These are phyloP conservation scores for Tephrocybe sp. DNA, from an alignment of 768 basidiomycete species.

Conservation along the genomic window DNA sequence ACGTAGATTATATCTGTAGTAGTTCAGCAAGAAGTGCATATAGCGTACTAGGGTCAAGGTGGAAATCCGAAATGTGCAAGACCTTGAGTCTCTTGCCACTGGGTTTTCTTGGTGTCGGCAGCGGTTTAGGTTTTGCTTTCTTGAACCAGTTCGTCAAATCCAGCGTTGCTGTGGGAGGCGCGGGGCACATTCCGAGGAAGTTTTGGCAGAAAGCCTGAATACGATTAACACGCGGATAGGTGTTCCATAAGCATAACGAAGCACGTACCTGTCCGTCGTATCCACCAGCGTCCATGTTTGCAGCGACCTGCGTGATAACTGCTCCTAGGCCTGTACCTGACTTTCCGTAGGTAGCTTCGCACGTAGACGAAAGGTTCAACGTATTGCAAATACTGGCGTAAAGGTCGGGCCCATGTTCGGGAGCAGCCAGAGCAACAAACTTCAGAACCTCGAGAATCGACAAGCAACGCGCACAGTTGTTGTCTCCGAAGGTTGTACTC, in stretches of 20 bases:
- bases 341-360: slow-evolving; percentile 46
- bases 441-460: slow-evolving; percentile 63
- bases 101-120: slow-evolving; percentile 55
- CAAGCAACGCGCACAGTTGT: slow-evolving; percentile 59
- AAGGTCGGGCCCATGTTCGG: slow-evolving; percentile 57
- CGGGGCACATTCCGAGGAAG: slow-evolving; percentile 55
- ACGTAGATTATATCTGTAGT: not conserved
- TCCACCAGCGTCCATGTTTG: slow-evolving; percentile 69
- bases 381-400: slow-evolving; percentile 59
- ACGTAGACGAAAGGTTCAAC: slow-evolving; percentile 53
- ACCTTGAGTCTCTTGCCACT: slow-evolving; percentile 71
- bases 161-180: slow-evolving; percentile 57
- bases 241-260: slow-evolving; percentile 1
- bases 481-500: slow-evolving; percentile 52
- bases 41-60: slow-evolving; percentile 66
- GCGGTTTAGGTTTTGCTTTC: slow-evolving; percentile 72
- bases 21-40: not conserved
- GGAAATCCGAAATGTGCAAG: slow-evolving; percentile 76
- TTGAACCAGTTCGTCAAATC: slow-evolving; percentile 70
- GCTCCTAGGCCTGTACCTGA: slow-evolving; percentile 45
- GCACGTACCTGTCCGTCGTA: slow-evolving; percentile 66
- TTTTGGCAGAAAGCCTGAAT: slow-evolving; percentile 57
- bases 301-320: slow-evolving; percentile 68
- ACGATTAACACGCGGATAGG: not conserved
- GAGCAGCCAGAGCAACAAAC: slow-evolving; percentile 64